Evolutionary conservation across 495 filamentous ascomycete species (phyloP).

Genomic region (Lophiostoma macrostomum): DNA sequence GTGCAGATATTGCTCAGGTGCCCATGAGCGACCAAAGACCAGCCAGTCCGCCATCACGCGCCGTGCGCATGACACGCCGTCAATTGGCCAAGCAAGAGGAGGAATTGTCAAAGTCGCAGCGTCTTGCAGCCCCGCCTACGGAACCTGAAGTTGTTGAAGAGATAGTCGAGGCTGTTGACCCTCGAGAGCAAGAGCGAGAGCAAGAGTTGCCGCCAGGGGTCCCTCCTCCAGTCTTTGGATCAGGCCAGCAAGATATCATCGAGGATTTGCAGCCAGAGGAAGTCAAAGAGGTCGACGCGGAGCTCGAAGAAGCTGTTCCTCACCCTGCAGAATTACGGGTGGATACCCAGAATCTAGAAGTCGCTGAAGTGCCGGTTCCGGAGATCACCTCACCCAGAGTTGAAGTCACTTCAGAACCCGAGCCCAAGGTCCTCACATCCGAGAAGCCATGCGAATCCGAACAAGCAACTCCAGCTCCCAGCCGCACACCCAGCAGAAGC

Average conservation of each 20-base stretch:
- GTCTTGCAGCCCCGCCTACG: neutral
- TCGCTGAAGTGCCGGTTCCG: neutral
- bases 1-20: conserved; percentile 29
- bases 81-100: conserved; percentile 30
- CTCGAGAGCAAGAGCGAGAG: neutral
- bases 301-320: too few relatives aligned
- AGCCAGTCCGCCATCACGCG: conserved; percentile 24
- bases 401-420: conserved; percentile 13
- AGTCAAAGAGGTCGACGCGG: neutral
- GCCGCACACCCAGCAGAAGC: conserved; percentile 1
- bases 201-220: neutral
- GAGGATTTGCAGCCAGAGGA: neutral
- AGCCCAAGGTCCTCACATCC: conserved; percentile 25
- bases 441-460: conserved; percentile 30
- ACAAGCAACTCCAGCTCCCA: conserved; percentile 6
- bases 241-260: conserved; percentile 1
- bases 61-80: conserved; percentile 32
- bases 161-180: neutral
- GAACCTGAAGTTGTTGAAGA: neutral
- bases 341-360: neutral
- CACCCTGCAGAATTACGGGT: too few relatives aligned
- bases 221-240: neutral
- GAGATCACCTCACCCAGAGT: conserved; percentile 3
- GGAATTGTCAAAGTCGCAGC: conserved; percentile 21
- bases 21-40: conserved; percentile 30